Conservation (phyloP, 75 land plant species). For the Ceratopteris richardii region DNA sequence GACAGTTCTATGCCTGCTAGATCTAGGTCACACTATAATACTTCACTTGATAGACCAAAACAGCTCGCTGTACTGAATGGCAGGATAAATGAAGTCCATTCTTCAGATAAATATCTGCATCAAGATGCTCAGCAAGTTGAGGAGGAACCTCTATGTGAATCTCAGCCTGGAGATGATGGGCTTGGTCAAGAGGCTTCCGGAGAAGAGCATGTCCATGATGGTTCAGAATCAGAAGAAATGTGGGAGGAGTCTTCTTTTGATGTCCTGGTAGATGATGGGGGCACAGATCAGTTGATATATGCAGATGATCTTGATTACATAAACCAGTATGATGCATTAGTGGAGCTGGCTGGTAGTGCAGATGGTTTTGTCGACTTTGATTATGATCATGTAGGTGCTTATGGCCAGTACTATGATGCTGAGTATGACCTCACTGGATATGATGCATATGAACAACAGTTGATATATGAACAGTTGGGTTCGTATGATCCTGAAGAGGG, state of each 20-base stretch:
- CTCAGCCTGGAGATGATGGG: constrained; percentile 18
- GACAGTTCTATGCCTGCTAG: constrained; percentile 4
- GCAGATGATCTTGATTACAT: constrained; percentile 21
- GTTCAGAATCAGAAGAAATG: constrained; percentile 51
- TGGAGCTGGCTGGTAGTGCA: constrained; percentile 4
- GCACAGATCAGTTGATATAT: constrained; percentile 16
- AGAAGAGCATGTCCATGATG: constrained; percentile 20
- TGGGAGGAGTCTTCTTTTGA: constrained; percentile 88
- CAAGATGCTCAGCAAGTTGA: not conserved
- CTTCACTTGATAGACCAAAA: not conserved
- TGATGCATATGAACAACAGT: constrained; percentile 34
- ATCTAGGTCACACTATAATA: not conserved
- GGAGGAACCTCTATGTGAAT: constrained; percentile 3
- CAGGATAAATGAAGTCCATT: not conserved
- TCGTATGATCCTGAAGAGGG: constrained; percentile 26
- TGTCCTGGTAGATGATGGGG: constrained; percentile 79
- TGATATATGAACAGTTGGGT: constrained; percentile 7
- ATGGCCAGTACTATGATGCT: constrained; percentile 10
- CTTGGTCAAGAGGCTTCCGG: not conserved
- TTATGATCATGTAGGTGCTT: constrained; percentile 12
- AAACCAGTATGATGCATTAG: constrained; percentile 5
- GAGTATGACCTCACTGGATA: constrained; percentile 31
- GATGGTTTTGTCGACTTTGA: constrained; percentile 12
- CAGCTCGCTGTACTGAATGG: not conserved
- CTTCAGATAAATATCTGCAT: not conserved